Percentiles rank a stretch among this genome's conserved stretches.
phyloP scores from a whole-genome alignment of 2,329 filamentous ascomycete genomes.

The Ophiostoma sp. region DNA sequence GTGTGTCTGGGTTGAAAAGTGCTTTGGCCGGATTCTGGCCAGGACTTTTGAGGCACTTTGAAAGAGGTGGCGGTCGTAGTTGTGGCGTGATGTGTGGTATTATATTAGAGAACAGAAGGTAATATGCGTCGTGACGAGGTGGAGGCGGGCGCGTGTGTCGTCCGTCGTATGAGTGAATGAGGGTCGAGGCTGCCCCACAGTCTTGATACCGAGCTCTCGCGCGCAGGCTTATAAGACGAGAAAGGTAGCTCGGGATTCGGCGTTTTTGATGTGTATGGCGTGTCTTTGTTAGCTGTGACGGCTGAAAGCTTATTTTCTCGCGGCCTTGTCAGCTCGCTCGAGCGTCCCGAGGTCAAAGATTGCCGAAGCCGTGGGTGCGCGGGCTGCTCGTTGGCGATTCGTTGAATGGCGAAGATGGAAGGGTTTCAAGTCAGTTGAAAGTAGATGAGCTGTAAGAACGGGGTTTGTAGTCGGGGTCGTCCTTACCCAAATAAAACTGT shows the following conservation, averaged over 20 bases:
- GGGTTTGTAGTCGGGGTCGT: background rate
- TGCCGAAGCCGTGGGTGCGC: background rate
- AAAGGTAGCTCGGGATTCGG: background rate
- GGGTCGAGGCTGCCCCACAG: background rate
- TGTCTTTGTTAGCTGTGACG: no score
- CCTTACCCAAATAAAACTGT: conserved; percentile 12
- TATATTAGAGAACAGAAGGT: no score
- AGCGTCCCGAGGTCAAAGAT: background rate
- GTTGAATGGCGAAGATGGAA: background rate
- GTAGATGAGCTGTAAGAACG: background rate
- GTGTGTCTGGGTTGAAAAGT: no score
- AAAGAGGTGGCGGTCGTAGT: background rate
- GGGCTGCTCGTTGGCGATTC: background rate
- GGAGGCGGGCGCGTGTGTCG: background rate
- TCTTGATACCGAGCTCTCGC: no score
- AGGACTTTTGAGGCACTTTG: no score
- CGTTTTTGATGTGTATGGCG: background rate
- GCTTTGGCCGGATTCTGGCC: no score
- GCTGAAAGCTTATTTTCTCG: background rate
- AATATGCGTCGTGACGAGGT: background rate
- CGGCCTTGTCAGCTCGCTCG: no score
- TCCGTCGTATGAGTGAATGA: background rate
- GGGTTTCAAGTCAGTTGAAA: no score
- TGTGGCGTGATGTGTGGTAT: background rate
- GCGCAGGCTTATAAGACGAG: no score